A percentile compares a stretch with the other conserved stretches of the same genome.
Conservation (phyloP, 2,329 filamentous ascomycete species). For the Hypomyces perniciosus region DNA sequence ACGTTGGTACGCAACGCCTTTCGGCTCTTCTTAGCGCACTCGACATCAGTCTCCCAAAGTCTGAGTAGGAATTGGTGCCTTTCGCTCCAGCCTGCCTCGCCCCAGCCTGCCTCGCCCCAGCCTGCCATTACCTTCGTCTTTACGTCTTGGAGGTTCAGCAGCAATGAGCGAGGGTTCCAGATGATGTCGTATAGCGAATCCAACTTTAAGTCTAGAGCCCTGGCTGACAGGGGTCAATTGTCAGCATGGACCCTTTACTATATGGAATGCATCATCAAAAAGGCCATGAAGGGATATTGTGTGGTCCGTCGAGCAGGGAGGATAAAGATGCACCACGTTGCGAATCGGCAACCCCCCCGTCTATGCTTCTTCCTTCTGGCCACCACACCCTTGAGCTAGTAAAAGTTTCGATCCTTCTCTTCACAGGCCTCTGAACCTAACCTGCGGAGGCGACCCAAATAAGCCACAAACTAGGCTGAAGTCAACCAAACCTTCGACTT, state of each 20-base stretch:
- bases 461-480: constrained; percentile 6
- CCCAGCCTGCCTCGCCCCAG: too few species aligned
- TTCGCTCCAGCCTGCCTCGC: too few species aligned
- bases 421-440: too few species aligned
- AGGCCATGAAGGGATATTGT: neutral
- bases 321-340: neutral
- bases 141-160: neutral
- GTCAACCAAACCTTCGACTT: constrained; percentile 4
- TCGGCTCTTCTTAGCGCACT: too few species aligned
- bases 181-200: neutral
- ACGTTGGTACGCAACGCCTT: too few species aligned
- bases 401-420: too few species aligned
- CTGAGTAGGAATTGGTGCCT: too few species aligned
- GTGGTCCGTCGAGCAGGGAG: neutral
- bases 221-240: neutral
- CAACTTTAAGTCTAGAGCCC: neutral
- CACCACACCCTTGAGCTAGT: too few species aligned
- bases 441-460: neutral
- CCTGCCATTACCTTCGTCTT: too few species aligned
- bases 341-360: too few species aligned
- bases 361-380: neutral
- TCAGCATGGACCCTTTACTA: neutral
- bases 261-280: neutral
- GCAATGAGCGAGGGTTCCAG: neutral
- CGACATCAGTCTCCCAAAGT: too few species aligned